phyloP scores from a whole-genome alignment of 2,329 filamentous ascomycete species.

The Rachicladosporium sp. region DNA sequence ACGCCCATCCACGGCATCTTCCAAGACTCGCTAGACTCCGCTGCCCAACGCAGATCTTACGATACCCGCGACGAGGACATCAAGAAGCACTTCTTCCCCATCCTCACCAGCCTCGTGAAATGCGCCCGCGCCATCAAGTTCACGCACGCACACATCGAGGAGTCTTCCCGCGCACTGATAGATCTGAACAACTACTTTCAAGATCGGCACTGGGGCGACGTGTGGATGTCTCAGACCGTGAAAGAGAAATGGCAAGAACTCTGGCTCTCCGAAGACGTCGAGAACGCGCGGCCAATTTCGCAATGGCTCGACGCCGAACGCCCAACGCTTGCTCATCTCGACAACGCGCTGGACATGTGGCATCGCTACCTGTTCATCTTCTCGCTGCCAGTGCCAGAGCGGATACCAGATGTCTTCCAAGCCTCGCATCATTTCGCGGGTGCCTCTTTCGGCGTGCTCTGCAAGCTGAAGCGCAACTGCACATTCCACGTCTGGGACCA shows the following conservation, averaged over 20 bases:
- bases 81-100: conserved; percentile 28
- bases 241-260: conserved; percentile 35
- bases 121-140: conserved; percentile 28
- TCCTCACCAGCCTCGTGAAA: conserved; percentile 27
- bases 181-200: conserved; percentile 35
- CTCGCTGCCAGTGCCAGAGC: conserved; percentile 43
- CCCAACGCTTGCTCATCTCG: conserved; percentile 35
- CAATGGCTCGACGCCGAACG: conserved; percentile 35
- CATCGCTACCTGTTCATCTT: conserved; percentile 42
- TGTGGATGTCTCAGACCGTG: conserved; percentile 35
- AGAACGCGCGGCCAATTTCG: conserved; percentile 28
- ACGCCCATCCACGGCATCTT: conserved; percentile 31
- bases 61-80: conserved; percentile 23
- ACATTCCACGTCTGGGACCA: conserved; percentile 54
- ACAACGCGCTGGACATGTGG: conserved; percentile 35
- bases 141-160: conserved; percentile 27
- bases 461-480: conserved; percentile 48
- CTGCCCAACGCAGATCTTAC: conserved; percentile 24
- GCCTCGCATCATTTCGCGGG: conserved; percentile 51
- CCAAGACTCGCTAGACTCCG: conserved; percentile 29
- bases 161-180: conserved; percentile 29
- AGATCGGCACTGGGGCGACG: conserved; percentile 33
- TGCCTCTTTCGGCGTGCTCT: conserved; percentile 48
- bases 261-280: conserved; percentile 34
- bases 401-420: conserved; percentile 49